Conservation (phyloP, 2,329 filamentous ascomycete species). For the Fusarium nanum region DNA sequence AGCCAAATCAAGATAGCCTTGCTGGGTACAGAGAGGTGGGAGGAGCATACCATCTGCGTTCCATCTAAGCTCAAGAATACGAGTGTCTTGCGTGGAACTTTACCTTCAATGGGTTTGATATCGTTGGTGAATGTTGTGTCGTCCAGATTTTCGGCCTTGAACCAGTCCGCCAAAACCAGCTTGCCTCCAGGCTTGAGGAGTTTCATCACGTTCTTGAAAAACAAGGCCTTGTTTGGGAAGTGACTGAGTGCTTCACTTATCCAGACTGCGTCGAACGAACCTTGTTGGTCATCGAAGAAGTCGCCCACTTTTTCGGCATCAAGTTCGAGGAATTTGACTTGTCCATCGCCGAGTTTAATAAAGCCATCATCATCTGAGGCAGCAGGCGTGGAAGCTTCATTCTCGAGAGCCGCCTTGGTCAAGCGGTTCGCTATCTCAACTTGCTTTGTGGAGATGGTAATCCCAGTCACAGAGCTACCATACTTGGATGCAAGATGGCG, state of each 20-base stretch:
- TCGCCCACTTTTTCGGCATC: slow-evolving; percentile 71
- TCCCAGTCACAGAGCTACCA: slow-evolving; percentile 66
- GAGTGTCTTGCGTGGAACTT: not conserved
- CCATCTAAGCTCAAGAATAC: slow-evolving; percentile 1
- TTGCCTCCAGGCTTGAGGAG: slow-evolving; percentile 63
- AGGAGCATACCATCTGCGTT: slow-evolving; percentile 68
- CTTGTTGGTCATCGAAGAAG: slow-evolving; percentile 56
- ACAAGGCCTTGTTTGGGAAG: slow-evolving; percentile 68
- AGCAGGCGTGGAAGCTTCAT: slow-evolving; percentile 38
- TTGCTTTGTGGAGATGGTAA: slow-evolving; percentile 70
- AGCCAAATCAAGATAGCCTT: slow-evolving; percentile 65
- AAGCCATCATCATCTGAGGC: slow-evolving; percentile 50
- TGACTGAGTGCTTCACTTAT: slow-evolving; percentile 72
- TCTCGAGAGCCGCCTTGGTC: slow-evolving; percentile 48
- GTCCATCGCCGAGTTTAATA: slow-evolving; percentile 56
- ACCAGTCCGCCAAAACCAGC: slow-evolving; percentile 71
- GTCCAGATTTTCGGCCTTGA: slow-evolving; percentile 63
- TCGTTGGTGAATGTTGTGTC: slow-evolving; percentile 60
- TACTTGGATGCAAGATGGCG: slow-evolving; percentile 65
- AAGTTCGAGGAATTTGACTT: slow-evolving; percentile 66
- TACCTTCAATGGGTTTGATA: slow-evolving; percentile 70
- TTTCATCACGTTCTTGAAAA: slow-evolving; percentile 64
- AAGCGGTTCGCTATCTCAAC: slow-evolving; percentile 68
- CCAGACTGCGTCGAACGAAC: slow-evolving; percentile 68
- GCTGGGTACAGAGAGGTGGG: slow-evolving; percentile 65